Percentiles rank a stretch among this genome's conserved stretches.
phyloP scores from a whole-genome alignment of 331 rosid species.

The Spiraea crenata region DNA sequence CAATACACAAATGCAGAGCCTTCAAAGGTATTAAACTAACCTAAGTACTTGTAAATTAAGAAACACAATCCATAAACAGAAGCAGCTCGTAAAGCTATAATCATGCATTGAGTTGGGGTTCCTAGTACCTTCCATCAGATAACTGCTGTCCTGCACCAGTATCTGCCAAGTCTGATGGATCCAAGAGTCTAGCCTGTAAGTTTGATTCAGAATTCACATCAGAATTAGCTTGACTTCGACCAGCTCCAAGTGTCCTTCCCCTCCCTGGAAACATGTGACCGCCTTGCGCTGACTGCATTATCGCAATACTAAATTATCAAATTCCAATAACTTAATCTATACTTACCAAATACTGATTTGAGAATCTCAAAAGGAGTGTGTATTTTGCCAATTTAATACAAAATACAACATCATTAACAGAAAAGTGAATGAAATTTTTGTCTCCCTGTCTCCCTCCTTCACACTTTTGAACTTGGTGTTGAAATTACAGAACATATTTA shows the following conservation, averaged over 20 bases:
- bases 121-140: constrained; percentile 61
- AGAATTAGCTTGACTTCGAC: constrained; percentile 50
- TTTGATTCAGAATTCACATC: constrained; percentile 59
- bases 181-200: constrained; percentile 85
- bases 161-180: constrained; percentile 40
- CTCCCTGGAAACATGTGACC: constrained; percentile 71
- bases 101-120: background rate
- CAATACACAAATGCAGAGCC: background rate
- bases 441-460: too few species aligned
- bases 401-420: background rate
- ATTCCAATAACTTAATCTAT: constrained; percentile 4
- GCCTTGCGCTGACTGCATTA: constrained; percentile 16
- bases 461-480: too few species aligned
- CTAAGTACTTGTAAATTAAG: background rate
- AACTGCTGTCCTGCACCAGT: constrained; percentile 44
- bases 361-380: background rate
- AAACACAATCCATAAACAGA: background rate
- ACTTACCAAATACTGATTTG: background rate
- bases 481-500: too few species aligned
- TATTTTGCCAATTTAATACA: background rate
- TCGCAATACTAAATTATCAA: background rate
- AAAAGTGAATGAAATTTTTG: background rate
- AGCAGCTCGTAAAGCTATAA: background rate
- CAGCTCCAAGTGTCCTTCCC: constrained; percentile 73
- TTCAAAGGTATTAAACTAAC: background rate